Base-by-base conservation (phyloP, 768 basidiomycete species). In the Gymnopilus junonius region DNA sequence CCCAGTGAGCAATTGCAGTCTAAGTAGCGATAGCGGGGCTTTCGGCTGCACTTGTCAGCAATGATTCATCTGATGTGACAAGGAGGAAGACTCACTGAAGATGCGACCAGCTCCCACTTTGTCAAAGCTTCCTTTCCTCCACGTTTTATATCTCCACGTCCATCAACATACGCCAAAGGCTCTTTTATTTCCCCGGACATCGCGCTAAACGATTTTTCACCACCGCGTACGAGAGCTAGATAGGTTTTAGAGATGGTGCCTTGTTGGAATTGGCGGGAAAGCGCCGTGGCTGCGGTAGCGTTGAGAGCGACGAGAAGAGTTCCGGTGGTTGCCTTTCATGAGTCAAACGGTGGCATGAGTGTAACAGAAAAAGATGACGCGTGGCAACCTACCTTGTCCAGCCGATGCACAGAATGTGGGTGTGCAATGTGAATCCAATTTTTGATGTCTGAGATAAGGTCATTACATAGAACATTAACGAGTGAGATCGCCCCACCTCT, bases 331-430 rank as follows among this genome's bases (percentile, higher is more conserved):
- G 78, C 73, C 90, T 91, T 51, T 5, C 7, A 29, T 10, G 39
- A 39, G 14, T 25, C 45, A 32, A 59, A 32, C 43, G 7, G 17
- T 17, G 4, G 17, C 14, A 29, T 32, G 48, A 32, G 29, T 8
- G 8, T 29, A 62, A 20, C 5, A 21, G 25, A 8, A 37, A 31
- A 2, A 21, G 31, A 37, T 3, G 32, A 60, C 1, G 7, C 32
- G n/a, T 40, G n/a, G n/a, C n/a, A n/a, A n/a, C n/a, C n/a, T 25
- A 86, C 90, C 78, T 87, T 88, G 76, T 91, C 89, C 4, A 91
- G 79, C 14, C 90, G 83, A 69, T 91, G 90, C 21, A 90, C 82
- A 6, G 84, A 76, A 57, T 77, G 77, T 7, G 84, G 87, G 4
- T 65, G 62, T 1, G 60, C 31, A 42, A 66, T 65, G n/a, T 55